phyloP scores from a whole-genome alignment of 176 grass and related monocot species.

The Melocanna baccifera region DNA sequence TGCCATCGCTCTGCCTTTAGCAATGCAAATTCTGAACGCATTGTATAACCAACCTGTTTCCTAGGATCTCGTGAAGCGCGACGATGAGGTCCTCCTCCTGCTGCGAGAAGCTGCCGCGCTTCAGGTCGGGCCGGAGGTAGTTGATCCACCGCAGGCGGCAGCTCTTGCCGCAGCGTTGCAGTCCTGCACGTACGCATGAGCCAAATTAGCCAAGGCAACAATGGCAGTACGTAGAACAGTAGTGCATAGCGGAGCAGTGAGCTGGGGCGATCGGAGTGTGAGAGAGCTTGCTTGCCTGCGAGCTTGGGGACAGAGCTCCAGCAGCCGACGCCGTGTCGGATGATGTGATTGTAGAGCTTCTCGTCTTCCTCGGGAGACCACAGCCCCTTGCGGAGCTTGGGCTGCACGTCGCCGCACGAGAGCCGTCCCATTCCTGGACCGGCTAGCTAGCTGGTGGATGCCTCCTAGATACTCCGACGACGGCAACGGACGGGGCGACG shows the following conservation, averaged over 20 bases:
- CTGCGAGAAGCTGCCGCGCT: constrained; percentile 76
- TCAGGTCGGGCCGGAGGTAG: constrained; percentile 75
- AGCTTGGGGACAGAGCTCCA: constrained; percentile 84
- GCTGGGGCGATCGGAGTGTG: neutral
- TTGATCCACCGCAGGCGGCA: constrained; percentile 85
- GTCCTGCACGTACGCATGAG: constrained; percentile 10
- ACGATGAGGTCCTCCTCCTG: constrained; percentile 79
- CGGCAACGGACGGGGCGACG: neutral
- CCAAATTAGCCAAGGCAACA: neutral
- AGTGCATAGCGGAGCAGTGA: neutral
- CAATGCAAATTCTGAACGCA: neutral
- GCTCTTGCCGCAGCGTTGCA: constrained; percentile 88
- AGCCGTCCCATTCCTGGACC: constrained; percentile 53
- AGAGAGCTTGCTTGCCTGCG: constrained; percentile 43
- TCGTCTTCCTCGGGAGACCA: constrained; percentile 92
- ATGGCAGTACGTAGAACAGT: neutral
- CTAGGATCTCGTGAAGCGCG: constrained; percentile 57
- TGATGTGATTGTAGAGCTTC: constrained; percentile 90
- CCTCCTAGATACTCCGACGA: neutral
- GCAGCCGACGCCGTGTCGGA: constrained; percentile 69
- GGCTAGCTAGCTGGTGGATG: neutral
- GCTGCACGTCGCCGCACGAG: constrained; percentile 46
- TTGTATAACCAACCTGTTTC: constrained; percentile 52
- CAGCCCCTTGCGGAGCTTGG: constrained; percentile 78
- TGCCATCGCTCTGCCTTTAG: no score